Percentiles rank a stretch among this genome's conserved stretches.
These are phyloP conservation scores for Penicillium macrosclerotiorum DNA, from an alignment of 495 filamentous ascomycete genomes.

Conservation along the genomic window DNA sequence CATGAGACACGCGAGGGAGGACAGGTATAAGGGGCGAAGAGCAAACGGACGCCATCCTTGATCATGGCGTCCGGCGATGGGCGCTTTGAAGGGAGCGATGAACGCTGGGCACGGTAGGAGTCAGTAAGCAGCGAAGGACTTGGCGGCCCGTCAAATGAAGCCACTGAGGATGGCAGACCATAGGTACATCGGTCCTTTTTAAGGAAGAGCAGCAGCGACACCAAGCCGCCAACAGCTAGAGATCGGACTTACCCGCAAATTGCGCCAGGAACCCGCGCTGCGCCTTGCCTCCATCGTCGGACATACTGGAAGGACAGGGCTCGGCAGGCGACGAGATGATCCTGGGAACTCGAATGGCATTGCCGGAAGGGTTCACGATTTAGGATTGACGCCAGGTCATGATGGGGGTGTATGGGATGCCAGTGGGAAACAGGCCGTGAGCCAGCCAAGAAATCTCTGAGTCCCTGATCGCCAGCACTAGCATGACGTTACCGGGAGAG, in stretches of 20 bases:
- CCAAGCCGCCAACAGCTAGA: too few relatives aligned
- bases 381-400: background rate
- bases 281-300: slow-evolving; percentile 13
- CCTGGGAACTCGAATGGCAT: slow-evolving; percentile 16
- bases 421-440: background rate
- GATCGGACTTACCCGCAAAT: slow-evolving; percentile 17
- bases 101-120: slow-evolving; percentile 6
- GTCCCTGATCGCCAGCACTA: background rate
- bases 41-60: slow-evolving; percentile 39
- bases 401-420: background rate
- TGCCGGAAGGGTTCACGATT: slow-evolving; percentile 10
- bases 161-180: too few relatives aligned
- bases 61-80: slow-evolving; percentile 1
- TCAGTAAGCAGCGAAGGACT: slow-evolving; percentile 2
- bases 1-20: slow-evolving; percentile 26
- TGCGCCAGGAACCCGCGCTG: slow-evolving; percentile 12
- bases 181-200: too few relatives aligned
- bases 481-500: slow-evolving; percentile 5
- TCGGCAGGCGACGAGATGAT: slow-evolving; percentile 7
- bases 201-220: too few relatives aligned
- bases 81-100: slow-evolving; percentile 15
- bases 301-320: slow-evolving; percentile 22
- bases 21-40: slow-evolving; percentile 34
- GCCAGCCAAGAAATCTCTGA: slow-evolving; percentile 3
- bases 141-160: too few relatives aligned